These are phyloP conservation scores for Elsinoe arachidis DNA, from an alignment of 2,329 filamentous ascomycete species.

Conservation along the genomic window DNA sequence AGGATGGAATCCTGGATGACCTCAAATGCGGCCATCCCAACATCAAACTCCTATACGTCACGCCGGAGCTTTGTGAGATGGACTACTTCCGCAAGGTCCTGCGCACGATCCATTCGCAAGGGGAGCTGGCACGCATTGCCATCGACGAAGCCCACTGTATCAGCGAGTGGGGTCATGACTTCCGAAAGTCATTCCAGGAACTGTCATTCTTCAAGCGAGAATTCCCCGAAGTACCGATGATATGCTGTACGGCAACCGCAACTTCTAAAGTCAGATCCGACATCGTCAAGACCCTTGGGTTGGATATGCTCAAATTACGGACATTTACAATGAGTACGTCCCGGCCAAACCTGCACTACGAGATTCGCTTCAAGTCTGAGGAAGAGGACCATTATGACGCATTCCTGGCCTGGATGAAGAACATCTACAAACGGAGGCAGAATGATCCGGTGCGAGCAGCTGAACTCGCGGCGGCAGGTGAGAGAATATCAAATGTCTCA, in stretches of 20 bases:
- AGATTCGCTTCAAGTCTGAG: slow-evolving; percentile 74
- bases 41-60: slow-evolving; percentile 82
- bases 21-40: slow-evolving; percentile 79
- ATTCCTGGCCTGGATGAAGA: slow-evolving; percentile 67
- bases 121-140: slow-evolving; percentile 77
- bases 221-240: slow-evolving; percentile 80
- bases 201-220: slow-evolving; percentile 76
- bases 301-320: slow-evolving; percentile 56
- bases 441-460: slow-evolving; percentile 46
- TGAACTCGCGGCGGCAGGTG: slow-evolving; percentile 46
- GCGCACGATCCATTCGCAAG: slow-evolving; percentile 64
- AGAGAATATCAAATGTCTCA: slow-evolving; percentile 54
- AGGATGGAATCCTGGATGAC: slow-evolving; percentile 64
- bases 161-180: slow-evolving; percentile 97
- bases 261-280: slow-evolving; percentile 74
- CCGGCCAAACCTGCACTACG: slow-evolving; percentile 80
- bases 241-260: slow-evolving; percentile 86
- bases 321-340: slow-evolving; percentile 77
- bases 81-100: slow-evolving; percentile 69
- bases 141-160: slow-evolving; percentile 96
- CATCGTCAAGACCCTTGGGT: slow-evolving; percentile 64
- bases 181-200: slow-evolving; percentile 83
- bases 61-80: slow-evolving; percentile 75
- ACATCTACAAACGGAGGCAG: slow-evolving; percentile 62
- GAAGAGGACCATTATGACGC: slow-evolving; percentile 65